Evolutionary conservation across 2,329 filamentous ascomycete genomes (phyloP).

Genomic region (Venturia asperata): DNA sequence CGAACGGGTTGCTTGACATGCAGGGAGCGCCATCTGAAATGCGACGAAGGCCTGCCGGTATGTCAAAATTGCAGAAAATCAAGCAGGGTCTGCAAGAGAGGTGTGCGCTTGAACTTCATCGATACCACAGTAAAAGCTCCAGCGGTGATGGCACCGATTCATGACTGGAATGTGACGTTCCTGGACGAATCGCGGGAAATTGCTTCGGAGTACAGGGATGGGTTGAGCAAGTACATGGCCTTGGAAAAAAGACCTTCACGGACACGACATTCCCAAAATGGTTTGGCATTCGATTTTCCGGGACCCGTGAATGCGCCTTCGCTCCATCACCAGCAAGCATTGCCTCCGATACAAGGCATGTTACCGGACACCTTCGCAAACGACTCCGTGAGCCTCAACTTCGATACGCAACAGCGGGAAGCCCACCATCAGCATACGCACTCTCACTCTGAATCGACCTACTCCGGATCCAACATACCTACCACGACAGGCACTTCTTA

Average conservation of each 20-base stretch:
- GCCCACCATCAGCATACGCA: conserved; percentile 29
- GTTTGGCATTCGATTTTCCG: conserved; percentile 8
- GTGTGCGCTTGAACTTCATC: conserved; percentile 84
- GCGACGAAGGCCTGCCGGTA: conserved; percentile 64
- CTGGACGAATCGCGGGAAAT: conserved; percentile 84
- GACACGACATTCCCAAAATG: conserved; percentile 5
- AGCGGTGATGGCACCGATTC: conserved; percentile 53
- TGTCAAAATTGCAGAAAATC: conserved; percentile 84
- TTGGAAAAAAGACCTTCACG: conserved; percentile 30
- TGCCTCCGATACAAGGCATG: conserved; percentile 47
- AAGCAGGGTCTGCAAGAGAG: conserved; percentile 75
- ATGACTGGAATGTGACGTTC: conserved; percentile 67
- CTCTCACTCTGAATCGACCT: conserved; percentile 27
- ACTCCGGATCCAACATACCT: conserved; percentile 25
- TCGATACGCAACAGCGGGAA: conserved; percentile 30
- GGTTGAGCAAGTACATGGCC: conserved; percentile 63
- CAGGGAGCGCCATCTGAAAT: conserved; percentile 82
- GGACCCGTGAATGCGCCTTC: conserved; percentile 25
- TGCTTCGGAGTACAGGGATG: conserved; percentile 82
- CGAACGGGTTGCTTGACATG: conserved; percentile 89
- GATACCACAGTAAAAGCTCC: conserved; percentile 69
- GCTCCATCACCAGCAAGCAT: conserved; percentile 38
- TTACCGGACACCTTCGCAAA: conserved; percentile 42
- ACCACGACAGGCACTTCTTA: conserved; percentile 30
- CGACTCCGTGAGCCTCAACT: conserved; percentile 35